phyloP scores from a whole-genome alignment of 805 yeast species.

The Maudiozyma bulderi region DNA sequence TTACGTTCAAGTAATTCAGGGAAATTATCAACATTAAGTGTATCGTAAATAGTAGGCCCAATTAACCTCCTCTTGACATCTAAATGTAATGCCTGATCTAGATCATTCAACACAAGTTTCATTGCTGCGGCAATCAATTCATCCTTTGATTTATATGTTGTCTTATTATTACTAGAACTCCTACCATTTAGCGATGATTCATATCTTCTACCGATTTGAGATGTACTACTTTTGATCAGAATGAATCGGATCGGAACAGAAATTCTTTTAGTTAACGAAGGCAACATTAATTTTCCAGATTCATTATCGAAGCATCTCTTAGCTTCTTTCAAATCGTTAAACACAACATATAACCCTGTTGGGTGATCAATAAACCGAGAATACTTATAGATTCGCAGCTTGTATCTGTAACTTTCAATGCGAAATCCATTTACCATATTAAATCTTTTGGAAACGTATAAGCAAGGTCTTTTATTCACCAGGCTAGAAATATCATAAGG shows the following conservation, averaged over 20 bases:
- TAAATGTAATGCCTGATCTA: constrained; percentile 50
- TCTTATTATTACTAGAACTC: background rate
- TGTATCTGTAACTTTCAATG: constrained; percentile 53
- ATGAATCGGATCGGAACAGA: constrained; percentile 20
- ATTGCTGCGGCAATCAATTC: constrained; percentile 51
- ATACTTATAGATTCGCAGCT: constrained; percentile 54
- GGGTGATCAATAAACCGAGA: constrained; percentile 51
- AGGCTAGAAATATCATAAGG: constrained; percentile 41
- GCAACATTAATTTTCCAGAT: constrained; percentile 17
- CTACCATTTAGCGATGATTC: background rate
- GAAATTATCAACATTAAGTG: constrained; percentile 48
- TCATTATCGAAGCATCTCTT: constrained; percentile 17
- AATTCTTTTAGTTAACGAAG: constrained; percentile 14
- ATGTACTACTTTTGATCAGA: constrained; percentile 9
- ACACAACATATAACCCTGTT: constrained; percentile 63
- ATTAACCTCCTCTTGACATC: constrained; percentile 67
- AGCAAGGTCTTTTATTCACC: constrained; percentile 48
- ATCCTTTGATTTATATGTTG: constrained; percentile 15
- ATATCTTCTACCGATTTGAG: background rate
- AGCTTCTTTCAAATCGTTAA: constrained; percentile 35
- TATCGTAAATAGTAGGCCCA: constrained; percentile 57
- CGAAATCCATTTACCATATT: constrained; percentile 42
- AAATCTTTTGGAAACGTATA: constrained; percentile 45
- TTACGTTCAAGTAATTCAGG: constrained; percentile 38
- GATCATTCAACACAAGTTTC: constrained; percentile 48